A percentile compares a stretch with the other conserved stretches of the same genome.
Evolutionary conservation across 495 filamentous ascomycete species (phyloP).

Genomic region (Trichocladium uniseriatum): DNA sequence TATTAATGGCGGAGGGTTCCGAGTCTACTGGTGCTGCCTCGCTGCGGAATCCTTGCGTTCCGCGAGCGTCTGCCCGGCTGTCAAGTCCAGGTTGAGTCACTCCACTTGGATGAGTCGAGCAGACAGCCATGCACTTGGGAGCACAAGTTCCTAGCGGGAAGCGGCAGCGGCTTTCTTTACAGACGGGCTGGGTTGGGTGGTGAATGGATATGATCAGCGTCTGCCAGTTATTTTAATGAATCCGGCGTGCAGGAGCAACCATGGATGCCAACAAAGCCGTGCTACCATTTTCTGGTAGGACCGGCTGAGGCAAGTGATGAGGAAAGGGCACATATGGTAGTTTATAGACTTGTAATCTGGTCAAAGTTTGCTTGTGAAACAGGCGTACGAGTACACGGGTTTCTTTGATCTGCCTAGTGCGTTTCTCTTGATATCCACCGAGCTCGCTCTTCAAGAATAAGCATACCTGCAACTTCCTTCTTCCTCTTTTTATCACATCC

Average conservation of each 20-base stretch:
- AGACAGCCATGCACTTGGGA: neutral
- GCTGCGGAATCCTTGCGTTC: neutral
- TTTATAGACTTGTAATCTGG: slow-evolving; percentile 24
- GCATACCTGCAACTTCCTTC: too few species aligned
- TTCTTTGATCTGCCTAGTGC: too few species aligned
- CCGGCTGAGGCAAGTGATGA: neutral
- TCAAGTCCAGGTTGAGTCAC: neutral
- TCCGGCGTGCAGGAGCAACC: neutral
- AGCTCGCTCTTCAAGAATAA: too few species aligned
- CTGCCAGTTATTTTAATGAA: neutral
- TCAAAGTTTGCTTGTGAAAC: too few species aligned
- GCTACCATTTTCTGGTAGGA: neutral
- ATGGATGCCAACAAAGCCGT: neutral
- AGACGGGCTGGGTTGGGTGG: neutral
- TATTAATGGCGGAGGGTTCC: slow-evolving; percentile 1
- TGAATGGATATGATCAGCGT: neutral
- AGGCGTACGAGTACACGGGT: too few species aligned
- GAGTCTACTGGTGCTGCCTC: neutral
- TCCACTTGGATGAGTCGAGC: neutral
- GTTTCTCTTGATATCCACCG: too few species aligned
- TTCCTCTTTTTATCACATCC: too few species aligned
- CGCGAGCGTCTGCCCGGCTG: neutral
- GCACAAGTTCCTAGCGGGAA: neutral
- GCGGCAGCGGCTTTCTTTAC: neutral
- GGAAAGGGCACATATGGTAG: slow-evolving; percentile 6